phyloP scores from a whole-genome alignment of 108 stramenopile genomes.

The Aurantiochytrium sp. region DNA sequence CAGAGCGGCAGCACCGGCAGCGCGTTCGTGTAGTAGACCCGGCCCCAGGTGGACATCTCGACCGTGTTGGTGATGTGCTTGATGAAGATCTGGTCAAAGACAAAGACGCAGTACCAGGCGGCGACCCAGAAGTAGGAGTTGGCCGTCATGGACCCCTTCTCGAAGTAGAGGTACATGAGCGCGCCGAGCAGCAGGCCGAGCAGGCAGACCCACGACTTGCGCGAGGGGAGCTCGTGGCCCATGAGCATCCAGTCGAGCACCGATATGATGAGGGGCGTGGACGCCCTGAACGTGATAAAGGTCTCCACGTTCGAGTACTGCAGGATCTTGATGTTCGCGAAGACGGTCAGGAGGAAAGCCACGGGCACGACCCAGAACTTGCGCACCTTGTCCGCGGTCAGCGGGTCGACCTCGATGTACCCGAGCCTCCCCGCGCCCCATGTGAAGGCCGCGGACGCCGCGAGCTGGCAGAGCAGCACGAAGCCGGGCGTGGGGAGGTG shows the following conservation, averaged over 20 bases:
- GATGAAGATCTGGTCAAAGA: constrained; percentile 80
- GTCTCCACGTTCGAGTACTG: constrained; percentile 80
- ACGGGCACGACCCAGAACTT: constrained; percentile 73
- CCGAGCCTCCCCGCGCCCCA: constrained; percentile 42
- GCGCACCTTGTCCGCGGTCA: constrained; percentile 54
- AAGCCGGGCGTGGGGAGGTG: constrained; percentile 54
- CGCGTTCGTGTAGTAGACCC: constrained; percentile 82
- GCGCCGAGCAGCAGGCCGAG: constrained; percentile 66
- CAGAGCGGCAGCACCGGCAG: constrained; percentile 73
- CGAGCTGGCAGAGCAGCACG: constrained; percentile 55
- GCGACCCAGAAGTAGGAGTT: constrained; percentile 74
- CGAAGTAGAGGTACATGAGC: constrained; percentile 56
- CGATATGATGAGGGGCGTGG: constrained; percentile 72
- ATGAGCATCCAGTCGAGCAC: constrained; percentile 69
- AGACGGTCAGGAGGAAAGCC: constrained; percentile 72
- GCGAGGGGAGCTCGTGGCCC: constrained; percentile 72
- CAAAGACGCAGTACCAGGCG: constrained; percentile 65
- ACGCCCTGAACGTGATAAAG: constrained; percentile 80
- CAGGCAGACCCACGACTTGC: constrained; percentile 63
- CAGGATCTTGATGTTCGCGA: constrained; percentile 76
- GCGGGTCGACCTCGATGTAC: constrained; percentile 48
- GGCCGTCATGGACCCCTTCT: constrained; percentile 34
- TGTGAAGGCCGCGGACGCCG: constrained; percentile 50
- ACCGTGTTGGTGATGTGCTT: constrained; percentile 77
- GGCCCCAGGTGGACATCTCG: constrained; percentile 72